Conservation (phyloP, 2,329 filamentous ascomycete species). For the Phaeosphaeriaceae sp. region DNA sequence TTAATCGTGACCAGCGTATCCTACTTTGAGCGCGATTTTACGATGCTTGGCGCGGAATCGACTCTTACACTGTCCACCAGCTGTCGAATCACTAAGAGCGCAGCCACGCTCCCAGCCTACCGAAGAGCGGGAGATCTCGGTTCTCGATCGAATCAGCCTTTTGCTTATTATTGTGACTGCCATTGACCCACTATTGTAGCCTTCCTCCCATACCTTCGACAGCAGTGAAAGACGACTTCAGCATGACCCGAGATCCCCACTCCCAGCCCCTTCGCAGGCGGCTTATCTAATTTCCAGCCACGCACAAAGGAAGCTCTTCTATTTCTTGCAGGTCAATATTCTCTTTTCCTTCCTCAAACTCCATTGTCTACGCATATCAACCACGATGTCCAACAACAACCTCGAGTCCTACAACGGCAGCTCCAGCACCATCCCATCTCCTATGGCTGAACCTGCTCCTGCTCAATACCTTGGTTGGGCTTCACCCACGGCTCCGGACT, state of each 20-base stretch:
- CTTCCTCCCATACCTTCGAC: neutral
- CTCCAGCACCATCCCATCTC: neutral
- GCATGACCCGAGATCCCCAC: neutral
- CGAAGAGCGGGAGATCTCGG: neutral
- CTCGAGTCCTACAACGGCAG: neutral
- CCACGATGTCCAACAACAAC: neutral
- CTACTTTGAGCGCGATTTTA: neutral
- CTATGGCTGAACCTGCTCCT: neutral
- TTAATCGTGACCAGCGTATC: neutral
- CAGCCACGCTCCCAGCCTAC: neutral
- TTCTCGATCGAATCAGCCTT: neutral
- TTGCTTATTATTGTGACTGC: neutral
- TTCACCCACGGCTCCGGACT: neutral
- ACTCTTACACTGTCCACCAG: neutral
- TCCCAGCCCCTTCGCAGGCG: slow-evolving; percentile 1
- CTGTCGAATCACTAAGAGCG: neutral
- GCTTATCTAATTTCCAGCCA: slow-evolving; percentile 2
- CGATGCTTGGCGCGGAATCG: neutral
- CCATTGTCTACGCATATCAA: neutral
- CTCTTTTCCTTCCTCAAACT: neutral
- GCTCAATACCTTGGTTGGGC: neutral
- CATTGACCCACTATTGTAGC: neutral
- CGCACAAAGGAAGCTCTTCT: slow-evolving; percentile 1
- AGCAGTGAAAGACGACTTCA: neutral
- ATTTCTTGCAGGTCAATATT: neutral